A percentile compares a stretch with the other conserved stretches of the same genome.
These are phyloP conservation scores for Ambrosia hybrid DNA, from an alignment of 140 eudicot genomes.

Conservation along the genomic window DNA sequence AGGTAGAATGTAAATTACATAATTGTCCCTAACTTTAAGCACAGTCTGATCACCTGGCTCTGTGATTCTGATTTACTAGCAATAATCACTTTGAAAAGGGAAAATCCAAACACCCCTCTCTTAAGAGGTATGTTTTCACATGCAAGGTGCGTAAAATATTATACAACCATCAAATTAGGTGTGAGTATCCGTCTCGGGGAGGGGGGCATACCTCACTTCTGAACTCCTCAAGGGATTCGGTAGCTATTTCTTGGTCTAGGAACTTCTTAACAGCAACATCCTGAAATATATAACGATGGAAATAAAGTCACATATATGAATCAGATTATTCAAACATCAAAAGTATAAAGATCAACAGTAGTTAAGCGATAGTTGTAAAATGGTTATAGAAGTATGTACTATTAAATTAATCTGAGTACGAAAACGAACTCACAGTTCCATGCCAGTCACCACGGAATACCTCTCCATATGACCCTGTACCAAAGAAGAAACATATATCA, in stretches of 20 bases:
- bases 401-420: not conserved
- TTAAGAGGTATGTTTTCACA: too few relatives aligned
- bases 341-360: constrained; percentile 6
- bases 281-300: constrained; percentile 36
- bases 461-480: constrained; percentile 93
- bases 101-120: too few relatives aligned
- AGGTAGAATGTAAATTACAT: not conserved
- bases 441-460: constrained; percentile 98
- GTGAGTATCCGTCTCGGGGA: not conserved
- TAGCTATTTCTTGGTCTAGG: constrained; percentile 80
- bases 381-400: not conserved
- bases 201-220: constrained; percentile 71
- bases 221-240: constrained; percentile 92
- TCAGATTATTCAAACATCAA: not conserved
- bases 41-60: not conserved
- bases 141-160: too few relatives aligned
- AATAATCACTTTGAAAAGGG: too few relatives aligned
- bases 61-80: not conserved
- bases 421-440: constrained; percentile 85
- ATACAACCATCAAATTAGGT: not conserved
- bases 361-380: constrained; percentile 1
- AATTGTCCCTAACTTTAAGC: not conserved
- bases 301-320: not conserved
- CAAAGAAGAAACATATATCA: constrained; percentile 12
- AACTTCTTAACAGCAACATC: constrained; percentile 96